Conservation (phyloP, 805 yeast genomes). For the Scheffersomyces ergatensis region DNA sequence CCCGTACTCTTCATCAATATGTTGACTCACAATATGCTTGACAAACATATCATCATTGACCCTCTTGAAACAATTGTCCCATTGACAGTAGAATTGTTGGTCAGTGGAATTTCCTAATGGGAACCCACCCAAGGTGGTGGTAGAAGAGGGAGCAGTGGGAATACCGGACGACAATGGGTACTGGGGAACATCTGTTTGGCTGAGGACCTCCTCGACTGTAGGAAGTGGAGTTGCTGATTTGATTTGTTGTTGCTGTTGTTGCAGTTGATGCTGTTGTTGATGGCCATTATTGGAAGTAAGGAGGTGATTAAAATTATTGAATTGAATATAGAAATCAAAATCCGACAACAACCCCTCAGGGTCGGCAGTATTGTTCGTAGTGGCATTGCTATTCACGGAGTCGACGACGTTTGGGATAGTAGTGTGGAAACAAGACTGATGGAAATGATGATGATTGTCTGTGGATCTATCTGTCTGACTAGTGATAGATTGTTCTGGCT, state of each 20-base stretch:
- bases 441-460: constrained; percentile 20
- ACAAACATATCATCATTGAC: constrained; percentile 32
- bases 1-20: constrained; percentile 47
- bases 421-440: constrained; percentile 48
- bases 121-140: background rate
- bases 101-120: background rate
- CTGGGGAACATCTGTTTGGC: background rate
- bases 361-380: constrained; percentile 1
- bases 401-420: constrained; percentile 22
- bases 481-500: constrained; percentile 5
- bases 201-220: background rate
- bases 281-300: background rate
- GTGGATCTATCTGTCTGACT: background rate
- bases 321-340: constrained; percentile 36
- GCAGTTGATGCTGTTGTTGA: background rate
- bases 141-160: background rate
- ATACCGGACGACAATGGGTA: background rate
- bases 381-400: constrained; percentile 1
- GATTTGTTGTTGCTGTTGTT: background rate
- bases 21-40: constrained; percentile 44
- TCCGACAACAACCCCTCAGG: constrained; percentile 23
- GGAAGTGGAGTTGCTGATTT: background rate
- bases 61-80: constrained; percentile 60
- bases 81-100: constrained; percentile 46
- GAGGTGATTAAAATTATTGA: constrained; percentile 25